Base-by-base conservation (phyloP, 1,284 basidiomycete species). In the Anthracocystis walkeri region DNA sequence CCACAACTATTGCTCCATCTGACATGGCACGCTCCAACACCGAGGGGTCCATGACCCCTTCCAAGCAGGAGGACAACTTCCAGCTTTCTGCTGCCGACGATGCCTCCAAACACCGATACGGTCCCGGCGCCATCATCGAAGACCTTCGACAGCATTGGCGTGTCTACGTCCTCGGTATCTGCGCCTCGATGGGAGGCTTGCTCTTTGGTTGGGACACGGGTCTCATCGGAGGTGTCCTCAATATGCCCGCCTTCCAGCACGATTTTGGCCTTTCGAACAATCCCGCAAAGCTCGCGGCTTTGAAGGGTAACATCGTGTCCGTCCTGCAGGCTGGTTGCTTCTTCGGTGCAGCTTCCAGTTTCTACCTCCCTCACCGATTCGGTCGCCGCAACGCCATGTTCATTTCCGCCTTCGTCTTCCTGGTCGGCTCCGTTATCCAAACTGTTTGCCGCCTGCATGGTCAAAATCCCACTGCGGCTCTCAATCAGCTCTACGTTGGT, bases 251-350 rank as follows among this genome's bases (percentile, higher is more conserved):
- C 16, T 78, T 78, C 52, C 64, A 71, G n/a, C 25, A 44, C 7
- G 65, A 66, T 42, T 78, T 78, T 64, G 72, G 67, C 3, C 64
- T 78, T 1, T 38, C 52, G 31, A 46, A 62, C 20, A 29, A 66
- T 18, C 50, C 53, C 3, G 14, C 48, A 25, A 63, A 62, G 56
- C 71, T 75, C 14, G 73, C 79, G 3, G 63, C 75, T 16, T 49
- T 82, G 25, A 69, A 73, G 51, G 81, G 80, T 21, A 83, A 81
- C 72, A 84, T 84, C 38, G 81, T 81, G 6, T 68, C 79, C 11
- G 79, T 82, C 0, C 55, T 83, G 23, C 81, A 82, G 54, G 79
- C 74, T 10, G 80, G 81, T n/a, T 78, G 75, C 33, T 80, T 83
- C 57, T 80, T 82, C 31, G 82, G 82, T 18, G 82, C 82, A 18